Evolutionary conservation across 225 moss, liverwort and hornwort genomes (phyloP).

Genomic region (Rhytidiadelphus loreus): DNA sequence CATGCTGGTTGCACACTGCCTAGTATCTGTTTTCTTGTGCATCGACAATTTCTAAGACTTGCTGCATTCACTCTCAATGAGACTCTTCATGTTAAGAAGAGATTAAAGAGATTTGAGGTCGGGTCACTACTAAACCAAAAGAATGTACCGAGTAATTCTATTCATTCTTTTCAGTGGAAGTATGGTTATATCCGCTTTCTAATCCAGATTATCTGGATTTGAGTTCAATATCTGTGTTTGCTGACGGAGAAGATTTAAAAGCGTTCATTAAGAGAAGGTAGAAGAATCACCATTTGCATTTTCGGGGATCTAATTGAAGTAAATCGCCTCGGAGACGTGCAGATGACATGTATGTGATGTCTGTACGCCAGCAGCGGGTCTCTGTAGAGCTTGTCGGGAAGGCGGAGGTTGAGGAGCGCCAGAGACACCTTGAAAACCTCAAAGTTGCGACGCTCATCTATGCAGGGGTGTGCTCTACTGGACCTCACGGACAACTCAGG

Average conservation of each 20-base stretch:
- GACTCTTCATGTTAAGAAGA: not conserved
- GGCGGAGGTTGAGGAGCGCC: slow-evolving; percentile 77
- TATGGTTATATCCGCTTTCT: not conserved
- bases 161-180: not conserved
- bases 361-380: slow-evolving; percentile 75
- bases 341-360: slow-evolving; percentile 97
- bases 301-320: not conserved
- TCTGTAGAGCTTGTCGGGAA: slow-evolving; percentile 91
- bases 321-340: not conserved
- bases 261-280: not conserved
- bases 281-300: not conserved
- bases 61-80: not conserved
- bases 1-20: not conserved
- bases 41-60: not conserved
- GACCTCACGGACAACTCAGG: slow-evolving; percentile 59
- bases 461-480: slow-evolving; percentile 66
- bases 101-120: not conserved
- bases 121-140: not conserved
- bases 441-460: slow-evolving; percentile 60
- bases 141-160: not conserved
- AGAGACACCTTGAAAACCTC: slow-evolving; percentile 62
- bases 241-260: not conserved
- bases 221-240: not conserved
- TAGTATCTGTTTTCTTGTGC: not conserved
- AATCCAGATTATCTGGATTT: not conserved